phyloP scores from a whole-genome alignment of 2,329 filamentous ascomycete genomes.

The Trichoderma brevicompactum region DNA sequence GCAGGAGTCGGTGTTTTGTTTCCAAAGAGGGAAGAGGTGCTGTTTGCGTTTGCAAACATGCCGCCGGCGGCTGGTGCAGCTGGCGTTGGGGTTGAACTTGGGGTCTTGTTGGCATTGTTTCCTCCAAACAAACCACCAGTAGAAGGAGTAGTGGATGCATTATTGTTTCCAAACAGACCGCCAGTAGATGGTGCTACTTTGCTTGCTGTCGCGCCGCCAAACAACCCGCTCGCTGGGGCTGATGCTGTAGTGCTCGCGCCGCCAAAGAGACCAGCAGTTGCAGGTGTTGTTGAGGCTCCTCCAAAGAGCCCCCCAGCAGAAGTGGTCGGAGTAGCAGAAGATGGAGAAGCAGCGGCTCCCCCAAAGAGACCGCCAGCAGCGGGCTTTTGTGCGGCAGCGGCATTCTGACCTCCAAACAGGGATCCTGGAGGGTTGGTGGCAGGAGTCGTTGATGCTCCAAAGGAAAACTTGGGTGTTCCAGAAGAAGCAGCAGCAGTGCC shows the following conservation, averaged over 20 bases:
- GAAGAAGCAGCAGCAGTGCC: slow-evolving; percentile 39
- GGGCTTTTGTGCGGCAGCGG: slow-evolving; percentile 37
- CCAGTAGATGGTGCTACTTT: slow-evolving; percentile 29
- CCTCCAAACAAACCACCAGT: slow-evolving; percentile 35
- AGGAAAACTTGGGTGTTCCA: slow-evolving; percentile 47
- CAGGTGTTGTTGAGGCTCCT: slow-evolving; percentile 36
- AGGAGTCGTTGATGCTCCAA: slow-evolving; percentile 42
- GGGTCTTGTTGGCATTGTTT: slow-evolving; percentile 33
- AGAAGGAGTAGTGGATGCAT: slow-evolving; percentile 35
- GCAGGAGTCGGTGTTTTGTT: slow-evolving; percentile 28
- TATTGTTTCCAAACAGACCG: slow-evolving; percentile 37
- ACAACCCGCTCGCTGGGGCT: slow-evolving; percentile 36
- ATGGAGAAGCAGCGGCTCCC: slow-evolving; percentile 35
- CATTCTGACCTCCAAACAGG: slow-evolving; percentile 42
- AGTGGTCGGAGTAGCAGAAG: slow-evolving; percentile 39
- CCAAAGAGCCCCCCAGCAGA: slow-evolving; percentile 38
- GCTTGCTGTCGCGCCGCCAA: slow-evolving; percentile 34
- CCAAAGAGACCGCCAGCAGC: slow-evolving; percentile 36
- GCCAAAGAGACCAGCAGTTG: slow-evolving; percentile 42
- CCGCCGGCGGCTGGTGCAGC: slow-evolving; percentile 28
- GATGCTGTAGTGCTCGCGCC: slow-evolving; percentile 34
- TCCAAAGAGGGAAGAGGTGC: slow-evolving; percentile 30
- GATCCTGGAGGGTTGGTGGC: slow-evolving; percentile 37
- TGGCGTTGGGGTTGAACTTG: slow-evolving; percentile 15
- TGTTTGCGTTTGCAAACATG: slow-evolving; percentile 31